A percentile compares a stretch with the other conserved stretches of the same genome.
phyloP scores from a whole-genome alignment of 2,329 filamentous ascomycete species.

The Ascosphaera aggregata region DNA sequence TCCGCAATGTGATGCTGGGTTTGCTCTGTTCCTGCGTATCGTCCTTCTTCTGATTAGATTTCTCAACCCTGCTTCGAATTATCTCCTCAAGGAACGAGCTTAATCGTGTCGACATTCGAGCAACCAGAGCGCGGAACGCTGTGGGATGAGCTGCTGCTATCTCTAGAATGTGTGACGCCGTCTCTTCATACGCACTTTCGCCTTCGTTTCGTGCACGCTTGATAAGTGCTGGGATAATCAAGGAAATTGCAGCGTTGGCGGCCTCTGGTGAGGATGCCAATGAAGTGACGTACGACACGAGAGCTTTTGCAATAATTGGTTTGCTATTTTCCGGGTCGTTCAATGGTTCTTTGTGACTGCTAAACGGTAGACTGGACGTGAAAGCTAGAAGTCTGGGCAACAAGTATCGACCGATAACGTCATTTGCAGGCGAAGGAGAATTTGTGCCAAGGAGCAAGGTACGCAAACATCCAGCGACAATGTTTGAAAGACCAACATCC shows the following conservation, averaged over 20 bases:
- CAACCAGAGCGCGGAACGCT: slow-evolving; percentile 53
- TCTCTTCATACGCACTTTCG: slow-evolving; percentile 39
- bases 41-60: slow-evolving; percentile 8
- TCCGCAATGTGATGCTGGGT: slow-evolving; percentile 81
- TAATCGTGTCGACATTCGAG: slow-evolving; percentile 43
- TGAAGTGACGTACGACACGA: slow-evolving; percentile 45
- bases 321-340: slow-evolving; percentile 54
- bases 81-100: slow-evolving; percentile 62
- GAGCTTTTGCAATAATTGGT: slow-evolving; percentile 43
- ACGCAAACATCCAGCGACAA: slow-evolving; percentile 72
- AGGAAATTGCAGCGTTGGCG: slow-evolving; percentile 34
- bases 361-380: slow-evolving; percentile 29
- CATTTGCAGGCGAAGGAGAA: slow-evolving; percentile 39
- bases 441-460: slow-evolving; percentile 49
- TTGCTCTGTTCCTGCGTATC: slow-evolving; percentile 29
- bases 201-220: slow-evolving; percentile 44
- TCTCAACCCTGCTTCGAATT: slow-evolving; percentile 37
- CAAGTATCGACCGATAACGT: slow-evolving; percentile 50
- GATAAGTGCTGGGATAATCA: slow-evolving; percentile 58
- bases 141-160: slow-evolving; percentile 51
- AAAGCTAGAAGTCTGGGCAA: slow-evolving; percentile 57
- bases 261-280: slow-evolving; percentile 12
- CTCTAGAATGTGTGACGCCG: slow-evolving; percentile 53
- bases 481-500: slow-evolving; percentile 40
- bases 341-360: slow-evolving; percentile 34